Base-by-base conservation (phyloP, 306 rosid genomes). In the Lupinus albus region DNA sequence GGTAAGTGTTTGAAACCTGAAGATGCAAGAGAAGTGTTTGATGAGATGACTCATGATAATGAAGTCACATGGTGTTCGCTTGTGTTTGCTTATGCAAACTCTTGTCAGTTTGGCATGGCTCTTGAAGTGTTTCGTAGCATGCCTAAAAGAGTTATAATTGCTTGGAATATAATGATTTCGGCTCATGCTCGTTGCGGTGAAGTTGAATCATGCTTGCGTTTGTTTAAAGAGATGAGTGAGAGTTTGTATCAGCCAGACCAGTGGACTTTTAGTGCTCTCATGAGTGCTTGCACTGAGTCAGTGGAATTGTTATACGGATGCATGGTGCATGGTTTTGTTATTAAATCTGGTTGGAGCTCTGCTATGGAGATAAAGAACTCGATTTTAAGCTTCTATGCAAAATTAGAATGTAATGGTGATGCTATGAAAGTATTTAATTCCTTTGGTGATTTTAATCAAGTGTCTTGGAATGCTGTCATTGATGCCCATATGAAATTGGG, bases 401-500 rank as follows among this genome's bases (percentile, higher is more conserved):
- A 81, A 52, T 49, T 83, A 61, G 92, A 88, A 48, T 67, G 85
- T 77, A 84, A 44, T 3, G 56, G 39, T 39, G 87, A 83, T 79
- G 87, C 71, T 38, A 76, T 73, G 62, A 84, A 59, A 71, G 80
- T 81, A 42, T 79, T 84, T 61, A 71, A 84, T 39, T 85, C 90
- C 53, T 56, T 70, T 79, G 79, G 73, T 13, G 57, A 51, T 46
- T 76, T 61, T 18, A 86, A 81, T 62, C 90, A 83, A 66, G 92
- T 88, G 52, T 88, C 97, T 6, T 86, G 92, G 90, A 91, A 91
- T 76, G 90, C 91, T 10, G 81, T 91, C 72, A 79, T 88, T 61
- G 91, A 88, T 83, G 84, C 86, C 10, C 82, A 91, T 78, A 91
- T 91, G 95, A 91, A 84, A 78, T 49, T 76, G 25, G 95, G 97